phyloP scores from a whole-genome alignment of 73 alveolate genomes.

The Paramecium octaurelia region DNA sequence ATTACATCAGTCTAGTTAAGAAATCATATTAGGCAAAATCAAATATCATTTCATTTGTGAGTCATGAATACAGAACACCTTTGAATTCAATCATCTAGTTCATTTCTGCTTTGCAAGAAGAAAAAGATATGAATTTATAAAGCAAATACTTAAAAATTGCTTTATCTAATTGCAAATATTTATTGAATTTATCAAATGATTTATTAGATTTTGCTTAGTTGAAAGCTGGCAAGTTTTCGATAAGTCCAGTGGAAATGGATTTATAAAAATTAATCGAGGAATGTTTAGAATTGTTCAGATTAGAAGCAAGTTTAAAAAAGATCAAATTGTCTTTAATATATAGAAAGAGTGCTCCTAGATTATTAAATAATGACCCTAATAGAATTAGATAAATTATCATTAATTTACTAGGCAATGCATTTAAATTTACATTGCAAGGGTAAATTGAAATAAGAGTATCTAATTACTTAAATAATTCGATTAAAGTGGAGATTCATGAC shows the following conservation, averaged over 20 bases:
- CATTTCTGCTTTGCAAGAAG: constrained; percentile 46
- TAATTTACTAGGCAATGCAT: constrained; percentile 53
- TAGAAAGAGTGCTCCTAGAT: constrained; percentile 1
- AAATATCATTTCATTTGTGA: constrained; percentile 22
- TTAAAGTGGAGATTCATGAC: constrained; percentile 49
- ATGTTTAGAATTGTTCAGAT: constrained; percentile 33
- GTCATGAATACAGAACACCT: constrained; percentile 61
- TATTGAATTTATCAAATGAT: constrained; percentile 52
- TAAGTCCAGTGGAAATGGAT: neutral
- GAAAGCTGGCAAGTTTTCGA: constrained; percentile 39
- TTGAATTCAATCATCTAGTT: constrained; percentile 37
- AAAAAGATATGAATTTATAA: neutral
- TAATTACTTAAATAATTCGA: neutral
- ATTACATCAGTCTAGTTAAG: neutral
- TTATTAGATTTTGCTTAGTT: constrained; percentile 50
- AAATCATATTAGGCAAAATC: constrained; percentile 19
- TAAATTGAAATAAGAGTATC: constrained; percentile 13
- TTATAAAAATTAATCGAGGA: constrained; percentile 6
- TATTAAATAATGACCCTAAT: constrained; percentile 3
- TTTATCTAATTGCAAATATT: neutral
- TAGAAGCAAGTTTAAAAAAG: constrained; percentile 35
- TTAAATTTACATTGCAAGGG: constrained; percentile 49
- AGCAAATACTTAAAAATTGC: constrained; percentile 29
- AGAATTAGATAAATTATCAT: constrained; percentile 50
- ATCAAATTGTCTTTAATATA: neutral